These are phyloP conservation scores for Pseudogymnoascus sp. DNA, from an alignment of 2,329 filamentous ascomycete genomes.

Conservation along the genomic window DNA sequence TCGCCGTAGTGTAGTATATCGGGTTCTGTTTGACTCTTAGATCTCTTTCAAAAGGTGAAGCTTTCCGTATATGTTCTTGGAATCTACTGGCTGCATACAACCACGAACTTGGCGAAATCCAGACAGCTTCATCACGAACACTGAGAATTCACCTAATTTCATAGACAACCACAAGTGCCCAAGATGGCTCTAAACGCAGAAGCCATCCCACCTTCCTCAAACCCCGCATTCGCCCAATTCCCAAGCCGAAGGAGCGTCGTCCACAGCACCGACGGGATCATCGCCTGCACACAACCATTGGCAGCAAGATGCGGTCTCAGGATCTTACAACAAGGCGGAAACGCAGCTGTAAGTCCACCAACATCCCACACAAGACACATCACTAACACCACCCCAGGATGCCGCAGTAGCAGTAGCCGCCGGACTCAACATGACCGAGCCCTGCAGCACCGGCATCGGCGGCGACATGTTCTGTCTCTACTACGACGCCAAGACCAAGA, in stretches of 20 bases:
- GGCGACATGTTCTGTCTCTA: slow-evolving; percentile 96
- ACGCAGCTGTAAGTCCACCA: neutral
- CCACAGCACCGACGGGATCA: slow-evolving; percentile 86
- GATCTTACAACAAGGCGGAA: slow-evolving; percentile 55
- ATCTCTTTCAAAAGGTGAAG: neutral
- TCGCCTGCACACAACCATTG: slow-evolving; percentile 82
- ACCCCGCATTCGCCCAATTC: slow-evolving; percentile 53
- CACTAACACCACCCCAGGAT: neutral
- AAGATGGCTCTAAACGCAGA: slow-evolving; percentile 28
- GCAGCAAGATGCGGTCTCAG: slow-evolving; percentile 82
- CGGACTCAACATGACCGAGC: slow-evolving; percentile 87
- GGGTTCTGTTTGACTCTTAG: neutral
- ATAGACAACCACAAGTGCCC: neutral
- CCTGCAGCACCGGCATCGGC: slow-evolving; percentile 86
- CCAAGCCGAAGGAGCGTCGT: slow-evolving; percentile 82
- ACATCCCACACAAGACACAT: neutral
- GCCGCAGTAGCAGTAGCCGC: slow-evolving; percentile 52
- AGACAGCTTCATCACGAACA: neutral
- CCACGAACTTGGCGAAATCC: neutral
- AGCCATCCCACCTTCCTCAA: slow-evolving; percentile 25
- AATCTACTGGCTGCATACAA: neutral
- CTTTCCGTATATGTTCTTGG: neutral
- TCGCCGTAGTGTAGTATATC: neutral
- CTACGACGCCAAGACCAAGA: slow-evolving; percentile 76
- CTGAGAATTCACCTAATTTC: neutral